These are phyloP conservation scores for Pyricularia pennisetigena DNA, from an alignment of 2,329 filamentous ascomycete species.

Conservation along the genomic window DNA sequence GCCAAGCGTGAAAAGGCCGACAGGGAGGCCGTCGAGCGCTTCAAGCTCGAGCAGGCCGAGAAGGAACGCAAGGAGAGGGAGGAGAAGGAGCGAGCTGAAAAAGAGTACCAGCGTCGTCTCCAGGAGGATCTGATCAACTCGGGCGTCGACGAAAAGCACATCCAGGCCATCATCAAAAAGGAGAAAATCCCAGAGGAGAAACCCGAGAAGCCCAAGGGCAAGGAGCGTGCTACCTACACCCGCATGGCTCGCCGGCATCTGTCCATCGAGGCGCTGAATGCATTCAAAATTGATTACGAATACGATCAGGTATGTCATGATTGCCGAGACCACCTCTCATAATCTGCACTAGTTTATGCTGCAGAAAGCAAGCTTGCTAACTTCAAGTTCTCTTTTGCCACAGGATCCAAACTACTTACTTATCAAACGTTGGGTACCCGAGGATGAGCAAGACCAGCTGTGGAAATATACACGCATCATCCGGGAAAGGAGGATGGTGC, in stretches of 20 bases:
- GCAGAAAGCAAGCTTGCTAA: not conserved
- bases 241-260: constrained; percentile 53
- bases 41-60: constrained; percentile 37
- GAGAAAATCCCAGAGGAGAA: constrained; percentile 31
- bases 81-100: constrained; percentile 37
- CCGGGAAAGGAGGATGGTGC: constrained; percentile 37
- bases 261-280: constrained; percentile 49
- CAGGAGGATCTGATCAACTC: constrained; percentile 48
- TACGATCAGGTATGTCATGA: constrained; percentile 38
- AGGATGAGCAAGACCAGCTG: constrained; percentile 60
- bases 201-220: constrained; percentile 28
- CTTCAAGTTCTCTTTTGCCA: not conserved
- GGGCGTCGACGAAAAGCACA: constrained; percentile 48
- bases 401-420: constrained; percentile 56
- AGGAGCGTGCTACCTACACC: constrained; percentile 43
- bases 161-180: constrained; percentile 48
- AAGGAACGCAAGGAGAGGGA: constrained; percentile 35
- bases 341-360: not conserved
- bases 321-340: not conserved
- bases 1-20: constrained; percentile 34
- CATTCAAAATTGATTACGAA: constrained; percentile 47
- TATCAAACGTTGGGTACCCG: constrained; percentile 53
- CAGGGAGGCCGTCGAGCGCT: constrained; percentile 42
- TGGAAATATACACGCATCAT: constrained; percentile 61
- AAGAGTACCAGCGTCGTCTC: constrained; percentile 43